Evolutionary conservation across 2,329 filamentous ascomycete genomes (phyloP), one percentile per base, ranked within the genome.

Genomic region (Parastagonospora nodorum): DNA sequence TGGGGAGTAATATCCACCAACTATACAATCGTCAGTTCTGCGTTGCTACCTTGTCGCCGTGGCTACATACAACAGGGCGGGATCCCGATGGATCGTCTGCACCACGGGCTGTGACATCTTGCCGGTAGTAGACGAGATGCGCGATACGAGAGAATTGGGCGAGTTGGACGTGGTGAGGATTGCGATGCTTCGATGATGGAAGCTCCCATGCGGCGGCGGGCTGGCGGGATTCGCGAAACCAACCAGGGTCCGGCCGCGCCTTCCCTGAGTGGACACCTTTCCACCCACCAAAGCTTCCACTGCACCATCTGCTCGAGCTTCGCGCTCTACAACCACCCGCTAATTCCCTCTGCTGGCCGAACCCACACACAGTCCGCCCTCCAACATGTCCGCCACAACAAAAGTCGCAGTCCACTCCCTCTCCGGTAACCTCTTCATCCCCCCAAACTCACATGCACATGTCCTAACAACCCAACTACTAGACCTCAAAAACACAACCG

Each of bases 1-100:
- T 99, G 56, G 94, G 94, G 58, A 97, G 88, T 53, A 99, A 83
- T 77, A 99, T 99, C 94, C 94, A 99, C 82, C 97, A 97, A 79
- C 94, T 99, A 68, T 47, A 53, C 15, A 46, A 46, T 48, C 56
- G 47, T 73, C 45, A 73, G 67, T 57, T 33, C 36, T 51, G 29
- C 28, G n/a, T 10, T 15, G 10, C 29, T 48, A 29, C 12, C 42
- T 27, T 24, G 8, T 31, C 28, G 15, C n/a, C 30, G 47, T 30
- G 31, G 31, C 40, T 45, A 76, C 90, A 72, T 80, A 97, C 94
- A 99, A 96, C 61, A 99, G 82, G 78, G 96, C 92, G 70, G 94
- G 93, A 88, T 99, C 95, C 84, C 94, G 79, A 80, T 96, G 89
- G 84, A 99, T 97, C 80, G 92, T 94, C 82, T 99, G 94, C 64